Conservation (phyloP, 1,139 yeast genomes). For the Geotrichum phurueaensis region DNA sequence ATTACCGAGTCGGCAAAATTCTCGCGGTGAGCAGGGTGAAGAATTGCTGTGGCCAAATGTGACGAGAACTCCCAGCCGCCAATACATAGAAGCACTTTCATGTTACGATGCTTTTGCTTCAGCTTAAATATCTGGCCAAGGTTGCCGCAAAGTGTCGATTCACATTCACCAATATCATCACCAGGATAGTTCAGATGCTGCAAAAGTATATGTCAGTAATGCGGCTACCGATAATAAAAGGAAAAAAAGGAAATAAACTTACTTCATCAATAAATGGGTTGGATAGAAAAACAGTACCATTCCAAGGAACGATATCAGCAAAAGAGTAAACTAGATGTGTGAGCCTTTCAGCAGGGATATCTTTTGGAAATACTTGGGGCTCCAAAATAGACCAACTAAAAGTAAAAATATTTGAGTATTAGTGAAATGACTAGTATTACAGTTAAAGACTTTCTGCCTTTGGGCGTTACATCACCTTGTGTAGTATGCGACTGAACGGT, state of each 20-base stretch:
- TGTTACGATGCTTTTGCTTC: background rate
- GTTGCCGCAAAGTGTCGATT: background rate
- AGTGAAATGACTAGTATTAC: background rate
- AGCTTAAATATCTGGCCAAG: slow-evolving; percentile 1
- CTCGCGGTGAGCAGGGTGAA: background rate
- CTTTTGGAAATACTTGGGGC: background rate
- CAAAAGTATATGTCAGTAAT: background rate
- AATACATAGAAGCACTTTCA: background rate
- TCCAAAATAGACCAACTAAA: background rate
- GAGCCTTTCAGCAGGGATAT: slow-evolving; percentile 2
- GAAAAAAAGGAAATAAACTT: background rate
- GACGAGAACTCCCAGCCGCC: slow-evolving; percentile 3
- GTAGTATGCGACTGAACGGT: slow-evolving; percentile 1
- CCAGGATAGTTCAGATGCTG: background rate
- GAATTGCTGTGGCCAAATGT: background rate
- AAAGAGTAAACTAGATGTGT: slow-evolving; percentile 2
- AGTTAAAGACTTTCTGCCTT: background rate
- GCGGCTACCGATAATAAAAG: background rate
- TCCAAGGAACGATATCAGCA: background rate
- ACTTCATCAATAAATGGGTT: background rate
- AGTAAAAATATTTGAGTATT: background rate
- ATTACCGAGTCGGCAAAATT: background rate
- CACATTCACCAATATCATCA: background rate
- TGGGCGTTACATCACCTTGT: background rate
- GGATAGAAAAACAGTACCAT: background rate